Conservation (phyloP, 2,329 filamentous ascomycete genomes). For the Aspergillus ruber region DNA sequence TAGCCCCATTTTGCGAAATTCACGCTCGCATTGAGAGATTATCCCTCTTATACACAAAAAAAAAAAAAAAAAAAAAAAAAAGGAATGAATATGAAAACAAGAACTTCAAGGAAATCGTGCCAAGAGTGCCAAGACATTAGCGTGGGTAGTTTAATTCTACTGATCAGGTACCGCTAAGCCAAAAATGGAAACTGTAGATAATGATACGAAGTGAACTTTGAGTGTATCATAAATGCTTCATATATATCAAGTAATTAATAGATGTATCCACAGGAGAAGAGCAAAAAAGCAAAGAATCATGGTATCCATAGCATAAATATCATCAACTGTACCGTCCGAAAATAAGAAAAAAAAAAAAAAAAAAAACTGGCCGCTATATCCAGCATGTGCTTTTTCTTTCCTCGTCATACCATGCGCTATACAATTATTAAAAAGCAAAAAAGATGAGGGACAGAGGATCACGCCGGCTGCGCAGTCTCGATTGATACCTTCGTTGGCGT, state of each 20-base stretch:
- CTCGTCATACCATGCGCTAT: background rate
- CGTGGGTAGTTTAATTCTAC: no score
- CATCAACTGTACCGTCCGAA: constrained; percentile 10
- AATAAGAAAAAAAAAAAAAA: constrained; percentile 5
- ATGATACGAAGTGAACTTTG: background rate
- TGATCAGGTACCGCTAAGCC: no score
- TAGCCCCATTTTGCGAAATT: no score
- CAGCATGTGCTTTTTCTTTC: background rate
- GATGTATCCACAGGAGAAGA: background rate
- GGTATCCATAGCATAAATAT: constrained; percentile 23
- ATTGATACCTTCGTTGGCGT: background rate
- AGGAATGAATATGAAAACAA: background rate
- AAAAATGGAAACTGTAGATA: no score
- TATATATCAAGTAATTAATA: background rate
- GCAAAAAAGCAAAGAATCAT: constrained; percentile 10
- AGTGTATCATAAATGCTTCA: background rate
- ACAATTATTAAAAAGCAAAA: constrained; percentile 1
- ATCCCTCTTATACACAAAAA: background rate
- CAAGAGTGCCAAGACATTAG: no score
- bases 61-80: background rate
- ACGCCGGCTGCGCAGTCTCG: background rate
- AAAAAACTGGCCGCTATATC: background rate
- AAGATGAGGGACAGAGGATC: constrained; percentile 2
- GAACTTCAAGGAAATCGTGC: background rate
- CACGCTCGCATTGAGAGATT: no score